Evolutionary conservation across 495 filamentous ascomycete species (phyloP).

Genomic region (Trichoderma reesei): DNA sequence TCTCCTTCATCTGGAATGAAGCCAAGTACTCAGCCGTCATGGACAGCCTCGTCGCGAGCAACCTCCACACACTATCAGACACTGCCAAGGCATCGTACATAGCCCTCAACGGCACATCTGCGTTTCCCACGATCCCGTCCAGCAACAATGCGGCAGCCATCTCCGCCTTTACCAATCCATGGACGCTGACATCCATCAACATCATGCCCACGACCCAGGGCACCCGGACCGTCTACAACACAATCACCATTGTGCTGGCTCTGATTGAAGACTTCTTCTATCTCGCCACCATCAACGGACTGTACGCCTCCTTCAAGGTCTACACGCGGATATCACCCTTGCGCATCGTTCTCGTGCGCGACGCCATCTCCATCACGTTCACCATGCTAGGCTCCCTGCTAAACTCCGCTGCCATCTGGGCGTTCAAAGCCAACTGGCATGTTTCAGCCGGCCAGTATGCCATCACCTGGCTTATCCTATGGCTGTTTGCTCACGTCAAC

Average conservation of each 20-base stretch:
- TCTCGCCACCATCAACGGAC: slow-evolving; percentile 31
- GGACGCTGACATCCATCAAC: slow-evolving; percentile 28
- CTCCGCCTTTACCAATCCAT: slow-evolving; percentile 32
- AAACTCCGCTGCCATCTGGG: slow-evolving; percentile 40
- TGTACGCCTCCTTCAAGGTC: slow-evolving; percentile 36
- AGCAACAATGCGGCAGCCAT: slow-evolving; percentile 20
- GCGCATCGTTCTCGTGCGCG: background rate
- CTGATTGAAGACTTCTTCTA: slow-evolving; percentile 49
- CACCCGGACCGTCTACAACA: slow-evolving; percentile 42
- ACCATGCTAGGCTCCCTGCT: slow-evolving; percentile 29
- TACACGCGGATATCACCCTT: slow-evolving; percentile 21
- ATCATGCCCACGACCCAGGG: slow-evolving; percentile 41
- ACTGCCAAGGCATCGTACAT: slow-evolving; percentile 30
- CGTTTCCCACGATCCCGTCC: slow-evolving; percentile 18
- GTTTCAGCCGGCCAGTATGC: slow-evolving; percentile 38
- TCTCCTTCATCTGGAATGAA: slow-evolving; percentile 43
- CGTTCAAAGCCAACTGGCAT: slow-evolving; percentile 38
- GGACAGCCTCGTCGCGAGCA: slow-evolving; percentile 25
- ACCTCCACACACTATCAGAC: slow-evolving; percentile 23
- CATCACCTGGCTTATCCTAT: slow-evolving; percentile 37
- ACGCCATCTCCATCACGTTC: background rate
- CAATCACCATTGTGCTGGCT: slow-evolving; percentile 35
- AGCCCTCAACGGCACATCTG: slow-evolving; percentile 21
- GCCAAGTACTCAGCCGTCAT: slow-evolving; percentile 37
- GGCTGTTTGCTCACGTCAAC: slow-evolving; percentile 44